These are phyloP conservation scores for Rhynchospora tenuis DNA, from an alignment of 176 grass and related monocot species.

Conservation along the genomic window DNA sequence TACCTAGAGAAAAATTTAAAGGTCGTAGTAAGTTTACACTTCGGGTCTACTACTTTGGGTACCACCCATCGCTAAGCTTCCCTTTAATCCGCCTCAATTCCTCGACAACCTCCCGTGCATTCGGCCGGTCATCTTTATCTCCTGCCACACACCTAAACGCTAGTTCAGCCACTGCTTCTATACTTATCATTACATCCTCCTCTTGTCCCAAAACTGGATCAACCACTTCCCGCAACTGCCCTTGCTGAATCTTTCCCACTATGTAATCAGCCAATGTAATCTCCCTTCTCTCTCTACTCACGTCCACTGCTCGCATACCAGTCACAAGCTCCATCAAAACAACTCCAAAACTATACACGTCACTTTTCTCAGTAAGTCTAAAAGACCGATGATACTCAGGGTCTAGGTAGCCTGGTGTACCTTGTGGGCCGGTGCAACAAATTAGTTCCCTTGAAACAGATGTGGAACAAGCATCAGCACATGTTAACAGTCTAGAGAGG, in stretches of 20 bases:
- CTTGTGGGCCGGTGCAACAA: constrained; percentile 91
- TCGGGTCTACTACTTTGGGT: background rate
- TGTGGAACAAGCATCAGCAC: constrained; percentile 55
- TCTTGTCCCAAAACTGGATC: constrained; percentile 58
- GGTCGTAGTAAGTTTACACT: background rate
- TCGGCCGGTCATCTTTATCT: constrained; percentile 91
- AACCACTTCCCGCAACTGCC: constrained; percentile 76
- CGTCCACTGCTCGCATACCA: constrained; percentile 69
- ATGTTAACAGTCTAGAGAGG: constrained; percentile 67
- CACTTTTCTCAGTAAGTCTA: constrained; percentile 94
- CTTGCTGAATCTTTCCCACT: constrained; percentile 86
- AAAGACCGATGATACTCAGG: constrained; percentile 90
- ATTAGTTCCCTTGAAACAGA: constrained; percentile 55
- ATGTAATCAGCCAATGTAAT: constrained; percentile 72
- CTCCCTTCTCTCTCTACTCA: constrained; percentile 74
- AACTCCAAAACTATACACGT: constrained; percentile 98
- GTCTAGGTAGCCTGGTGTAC: constrained; percentile 87
- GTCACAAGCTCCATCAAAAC: constrained; percentile 89
- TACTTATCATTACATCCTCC: constrained; percentile 46
- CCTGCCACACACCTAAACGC: constrained; percentile 84
- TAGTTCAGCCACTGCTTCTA: constrained; percentile 71
- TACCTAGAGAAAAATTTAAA: background rate
- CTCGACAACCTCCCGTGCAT: constrained; percentile 55
- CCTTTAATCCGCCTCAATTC: constrained; percentile 69
- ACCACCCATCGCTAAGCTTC: constrained; percentile 28